These are phyloP conservation scores for Cyclanthera cordifolia DNA, from an alignment of 306 rosid species.

Conservation along the genomic window DNA sequence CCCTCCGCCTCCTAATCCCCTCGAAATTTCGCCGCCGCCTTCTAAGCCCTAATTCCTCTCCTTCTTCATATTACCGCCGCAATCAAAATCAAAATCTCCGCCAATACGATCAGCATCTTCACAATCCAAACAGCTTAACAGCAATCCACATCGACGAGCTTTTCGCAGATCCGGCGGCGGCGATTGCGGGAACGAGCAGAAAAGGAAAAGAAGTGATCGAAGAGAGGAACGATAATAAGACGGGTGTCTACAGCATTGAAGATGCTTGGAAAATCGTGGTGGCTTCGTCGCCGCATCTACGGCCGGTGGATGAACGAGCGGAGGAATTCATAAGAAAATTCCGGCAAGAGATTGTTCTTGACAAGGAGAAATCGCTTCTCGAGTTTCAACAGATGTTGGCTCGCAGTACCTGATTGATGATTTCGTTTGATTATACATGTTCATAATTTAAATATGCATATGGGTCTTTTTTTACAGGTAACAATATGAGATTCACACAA, in stretches of 20 bases:
- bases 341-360: slow-evolving; percentile 37
- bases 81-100: slow-evolving; percentile 11
- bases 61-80: slow-evolving; percentile 13
- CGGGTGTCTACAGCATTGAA: slow-evolving; percentile 23
- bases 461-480: neutral
- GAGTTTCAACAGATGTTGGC: slow-evolving; percentile 38
- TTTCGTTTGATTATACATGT: neutral
- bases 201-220: slow-evolving; percentile 18
- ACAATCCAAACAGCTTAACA: slow-evolving; percentile 18
- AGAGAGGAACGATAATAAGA: neutral
- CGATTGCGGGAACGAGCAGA: slow-evolving; percentile 26
- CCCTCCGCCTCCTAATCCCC: slow-evolving; percentile 23
- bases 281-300: slow-evolving; percentile 41
- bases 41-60: slow-evolving; percentile 18
- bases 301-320: slow-evolving; percentile 40
- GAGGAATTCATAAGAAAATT: slow-evolving; percentile 60
- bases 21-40: slow-evolving; percentile 24
- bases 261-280: slow-evolving; percentile 43
- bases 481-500: neutral
- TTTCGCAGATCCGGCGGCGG: slow-evolving; percentile 17
- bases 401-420: slow-evolving; percentile 20
- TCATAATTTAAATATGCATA: neutral
- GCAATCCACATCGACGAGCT: slow-evolving; percentile 53
- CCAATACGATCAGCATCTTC: slow-evolving; percentile 7
- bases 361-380: slow-evolving; percentile 36